Conservation (phyloP, 768 basidiomycete species). For the Lepiota subincarnata region DNA sequence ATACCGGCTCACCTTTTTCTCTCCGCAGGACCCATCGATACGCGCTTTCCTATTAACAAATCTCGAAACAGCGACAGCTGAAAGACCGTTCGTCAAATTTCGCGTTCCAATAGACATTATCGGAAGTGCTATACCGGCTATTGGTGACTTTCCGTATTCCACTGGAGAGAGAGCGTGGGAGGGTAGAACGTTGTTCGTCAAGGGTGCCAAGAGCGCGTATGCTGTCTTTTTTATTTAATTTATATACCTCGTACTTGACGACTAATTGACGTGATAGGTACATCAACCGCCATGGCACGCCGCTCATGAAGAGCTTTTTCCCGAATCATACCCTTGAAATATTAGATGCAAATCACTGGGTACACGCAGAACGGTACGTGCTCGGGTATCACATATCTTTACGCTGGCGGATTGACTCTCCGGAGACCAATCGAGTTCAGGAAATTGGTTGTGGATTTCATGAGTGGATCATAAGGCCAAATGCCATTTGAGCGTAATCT, state of each 20-base stretch:
- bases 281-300: constrained; percentile 71
- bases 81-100: constrained; percentile 40
- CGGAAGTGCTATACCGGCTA: constrained; percentile 47
- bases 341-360: constrained; percentile 85
- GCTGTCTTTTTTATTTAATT: background rate
- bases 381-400: background rate
- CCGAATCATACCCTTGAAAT: constrained; percentile 60
- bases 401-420: background rate
- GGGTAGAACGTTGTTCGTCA: constrained; percentile 71
- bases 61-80: constrained; percentile 35
- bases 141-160: constrained; percentile 77
- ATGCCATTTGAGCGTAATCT: too few species aligned
- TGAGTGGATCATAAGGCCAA: background rate
- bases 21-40: constrained; percentile 62
- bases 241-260: background rate
- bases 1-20: background rate
- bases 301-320: constrained; percentile 64
- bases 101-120: constrained; percentile 71
- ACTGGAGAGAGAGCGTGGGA: constrained; percentile 51
- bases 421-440: constrained; percentile 66
- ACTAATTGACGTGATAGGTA: constrained; percentile 38
- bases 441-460: constrained; percentile 27
- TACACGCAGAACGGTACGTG: constrained; percentile 34
- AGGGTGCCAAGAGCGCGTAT: constrained; percentile 70
- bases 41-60: constrained; percentile 89